Base-by-base conservation (phyloP, 2,329 filamentous ascomycete genomes). In the Dactylellina leptospora region DNA sequence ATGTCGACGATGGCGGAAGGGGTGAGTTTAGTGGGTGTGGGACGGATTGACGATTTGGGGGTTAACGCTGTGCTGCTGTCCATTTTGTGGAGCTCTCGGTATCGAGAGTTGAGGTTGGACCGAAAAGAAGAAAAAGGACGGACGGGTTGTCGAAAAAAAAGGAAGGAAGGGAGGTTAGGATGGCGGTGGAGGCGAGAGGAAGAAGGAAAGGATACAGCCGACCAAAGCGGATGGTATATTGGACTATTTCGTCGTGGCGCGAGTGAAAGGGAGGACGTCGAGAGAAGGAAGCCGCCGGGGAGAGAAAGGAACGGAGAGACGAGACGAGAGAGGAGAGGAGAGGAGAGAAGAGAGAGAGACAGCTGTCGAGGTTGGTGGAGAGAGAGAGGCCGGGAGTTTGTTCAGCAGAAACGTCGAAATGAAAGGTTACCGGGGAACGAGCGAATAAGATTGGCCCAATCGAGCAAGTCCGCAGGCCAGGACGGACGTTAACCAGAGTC, bases 1-100 rank as follows among this genome's bases (percentile, higher is more conserved):
- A 72, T 76, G 61, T 78, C 76, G 58, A 78, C 63, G n/a, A n/a
- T n/a, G 59, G 78, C 75, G 56, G 64, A 62, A 50, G 68, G 47
- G 36, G 70, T 62, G 27, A 64, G 68, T 68, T 68, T 72, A 11
- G 33, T 40, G 25, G 62, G 72, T 42, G 60, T 62, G 42, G 63
- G 68, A 38, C 69, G 72, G 61, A 74, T 62, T 63, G 72, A 45
- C 42, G 68, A 72, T 59, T 72, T 72, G 28, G 68, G 68, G 2
- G 68, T 72, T 64, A 72, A n/a, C 45, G 68, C 59, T 48, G 68
- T 64, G 53, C 68, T 72, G 53, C 68, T 72, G 59, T 72, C 68
- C 68, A 72, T 72, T 59, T 58, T 25, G 6, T 40, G 13, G 13
- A 11, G 11, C 36, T 40, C 36, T 27, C n/a, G 3, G n/a, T 27